A percentile compares a stretch with the other conserved stretches of the same genome.
These are phyloP conservation scores for Coprinopsis strossmayeri DNA, from an alignment of 768 basidiomycete genomes.

Conservation along the genomic window DNA sequence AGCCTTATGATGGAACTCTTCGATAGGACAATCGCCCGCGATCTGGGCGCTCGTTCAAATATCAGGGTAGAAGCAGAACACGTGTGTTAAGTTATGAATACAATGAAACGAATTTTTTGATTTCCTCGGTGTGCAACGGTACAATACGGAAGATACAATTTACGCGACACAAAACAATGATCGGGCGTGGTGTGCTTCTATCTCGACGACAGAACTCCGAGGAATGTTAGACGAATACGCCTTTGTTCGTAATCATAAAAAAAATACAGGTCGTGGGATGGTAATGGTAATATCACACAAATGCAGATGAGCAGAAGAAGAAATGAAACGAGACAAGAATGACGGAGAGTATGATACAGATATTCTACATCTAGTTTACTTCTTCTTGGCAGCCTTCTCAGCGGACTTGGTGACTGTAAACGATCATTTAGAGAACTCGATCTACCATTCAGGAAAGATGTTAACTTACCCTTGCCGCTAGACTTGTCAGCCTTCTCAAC, in stretches of 20 bases:
- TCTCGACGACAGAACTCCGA: neutral
- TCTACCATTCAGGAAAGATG: neutral
- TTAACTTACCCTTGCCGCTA: conserved; percentile 62
- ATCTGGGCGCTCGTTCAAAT: conserved; percentile 64
- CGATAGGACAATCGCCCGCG: conserved; percentile 78
- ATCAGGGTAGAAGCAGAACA: conserved; percentile 56
- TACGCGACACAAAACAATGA: neutral
- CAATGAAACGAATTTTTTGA: neutral
- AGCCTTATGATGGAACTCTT: conserved; percentile 91
- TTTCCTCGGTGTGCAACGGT: neutral
- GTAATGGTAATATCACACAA: conserved; percentile 4
- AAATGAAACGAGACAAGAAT: neutral
- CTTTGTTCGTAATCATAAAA: neutral
- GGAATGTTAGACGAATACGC: neutral
- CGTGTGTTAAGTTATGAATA: conserved; percentile 49
- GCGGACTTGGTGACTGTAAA: conserved; percentile 80
- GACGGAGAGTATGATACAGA: conserved; percentile 17
- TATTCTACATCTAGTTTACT: conserved; percentile 77
- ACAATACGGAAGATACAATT: neutral
- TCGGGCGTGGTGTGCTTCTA: no score
- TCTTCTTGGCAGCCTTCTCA: conserved; percentile 95
- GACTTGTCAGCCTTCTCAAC: conserved; percentile 92
- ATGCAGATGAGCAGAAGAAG: conserved; percentile 36
- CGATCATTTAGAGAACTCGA: neutral
- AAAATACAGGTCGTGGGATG: neutral